These are phyloP conservation scores for Escallonia rubra DNA, from an alignment of 129 eudicot genomes.

Conservation along the genomic window DNA sequence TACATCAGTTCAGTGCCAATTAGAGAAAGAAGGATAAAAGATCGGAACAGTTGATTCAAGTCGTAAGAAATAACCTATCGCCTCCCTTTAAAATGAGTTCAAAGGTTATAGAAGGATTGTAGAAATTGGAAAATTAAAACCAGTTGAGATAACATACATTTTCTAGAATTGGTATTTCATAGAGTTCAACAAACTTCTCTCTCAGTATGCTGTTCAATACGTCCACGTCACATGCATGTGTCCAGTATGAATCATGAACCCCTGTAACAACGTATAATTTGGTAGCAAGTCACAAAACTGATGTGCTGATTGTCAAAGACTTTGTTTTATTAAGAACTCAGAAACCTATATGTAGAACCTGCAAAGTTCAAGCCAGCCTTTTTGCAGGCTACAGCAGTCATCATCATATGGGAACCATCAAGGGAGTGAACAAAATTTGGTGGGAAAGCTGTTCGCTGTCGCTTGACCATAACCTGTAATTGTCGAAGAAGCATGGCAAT, in stretches of 20 bases:
- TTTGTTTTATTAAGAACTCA: no score
- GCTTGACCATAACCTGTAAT: slow-evolving; percentile 68
- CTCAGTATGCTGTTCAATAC: slow-evolving; percentile 73
- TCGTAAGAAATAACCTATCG: no score
- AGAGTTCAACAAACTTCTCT: slow-evolving; percentile 93
- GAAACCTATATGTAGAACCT: slow-evolving; percentile 30
- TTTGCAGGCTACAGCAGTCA: slow-evolving; percentile 92
- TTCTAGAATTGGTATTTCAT: slow-evolving; percentile 72
- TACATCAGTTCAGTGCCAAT: no score
- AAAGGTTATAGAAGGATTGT: neutral
- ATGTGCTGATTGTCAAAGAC: no score
- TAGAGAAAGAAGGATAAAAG: no score
- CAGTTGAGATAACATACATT: slow-evolving; percentile 41
- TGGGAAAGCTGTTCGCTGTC: slow-evolving; percentile 92
- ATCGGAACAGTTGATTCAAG: no score
- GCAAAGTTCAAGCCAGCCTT: slow-evolving; percentile 86
- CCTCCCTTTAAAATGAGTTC: neutral
- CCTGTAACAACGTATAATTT: slow-evolving; percentile 33
- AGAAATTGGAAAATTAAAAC: neutral
- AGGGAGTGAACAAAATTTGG: slow-evolving; percentile 98
- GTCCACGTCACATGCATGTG: slow-evolving; percentile 94
- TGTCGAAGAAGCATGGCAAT: slow-evolving; percentile 5
- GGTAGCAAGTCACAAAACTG: no score
- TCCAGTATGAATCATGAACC: slow-evolving; percentile 99
- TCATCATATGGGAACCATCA: slow-evolving; percentile 98